Base-by-base conservation (phyloP, 2,329 filamentous ascomycete genomes). In the Aureobasidium sp. region DNA sequence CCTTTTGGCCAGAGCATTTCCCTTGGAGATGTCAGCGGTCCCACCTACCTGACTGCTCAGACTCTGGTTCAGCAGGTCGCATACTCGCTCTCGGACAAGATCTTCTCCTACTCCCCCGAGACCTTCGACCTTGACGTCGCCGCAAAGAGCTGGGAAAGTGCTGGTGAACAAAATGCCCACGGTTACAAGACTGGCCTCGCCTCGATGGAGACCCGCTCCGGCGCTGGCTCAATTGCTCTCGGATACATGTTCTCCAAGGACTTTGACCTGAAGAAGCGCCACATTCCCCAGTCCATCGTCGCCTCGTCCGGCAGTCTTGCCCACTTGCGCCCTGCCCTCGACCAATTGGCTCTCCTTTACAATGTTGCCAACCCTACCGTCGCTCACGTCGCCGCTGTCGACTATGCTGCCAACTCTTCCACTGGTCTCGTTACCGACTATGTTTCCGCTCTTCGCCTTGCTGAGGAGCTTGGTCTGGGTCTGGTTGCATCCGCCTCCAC, bases 241-340 rank as follows among this genome's bases (percentile, higher is more conserved):
- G 94, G 94, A 62, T 99, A 99, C 78, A 90, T 97, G 74, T 99
- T 97, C 81, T 97, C 92, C 64, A 90, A 91, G 70, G 94, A 99
- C 77, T 97, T 96, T 71, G 92, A 97, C 74, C 76, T 96, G 70
- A 85, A 84, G 79, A 97, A 94, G 82, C 86, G 92, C 67, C 86
- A 94, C 72, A 86, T 97, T 62, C 93, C 94, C 3, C 94, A 99
- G 81, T 87, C 90, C 16, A 86, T 99, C 65, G 78, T 99, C 65
- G 93, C 91, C 10, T 90, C 91, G 3, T 92, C 91, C 0, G 86
- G 90, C 49, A 93, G 87, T 66, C 79, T 99, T 66, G 84, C 85
- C 63, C 87, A 89, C 71, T 82, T 99, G 70, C 89, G 91, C 45
- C 79, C 86, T n/a, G 84, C 90, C 32, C 81, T 99, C 53, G 93